Evolutionary conservation across 139 green algal genomes (phyloP), one percentile per base, ranked within the genome.

Genomic region (Ettlia oleoabundans): DNA sequence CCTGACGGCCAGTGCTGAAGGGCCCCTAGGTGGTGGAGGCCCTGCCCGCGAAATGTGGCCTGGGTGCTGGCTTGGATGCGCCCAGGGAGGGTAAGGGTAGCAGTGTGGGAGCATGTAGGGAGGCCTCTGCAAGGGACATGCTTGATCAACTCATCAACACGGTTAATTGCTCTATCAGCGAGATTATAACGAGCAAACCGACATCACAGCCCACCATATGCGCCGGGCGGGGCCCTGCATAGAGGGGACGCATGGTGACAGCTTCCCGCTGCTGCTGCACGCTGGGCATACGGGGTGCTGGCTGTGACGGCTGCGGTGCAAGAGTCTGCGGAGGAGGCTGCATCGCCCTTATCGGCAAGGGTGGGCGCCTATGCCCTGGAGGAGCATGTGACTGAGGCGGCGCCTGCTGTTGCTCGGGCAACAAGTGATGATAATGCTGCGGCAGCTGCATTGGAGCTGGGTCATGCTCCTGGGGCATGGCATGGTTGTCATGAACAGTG

Each of bases 221-320:
- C 1, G n/a, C 42, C 1, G 73, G 73, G 1, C 73, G 58, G 1
- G 75, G 75, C 0, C 37, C 75, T 15, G 75, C 75, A n/a, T 71
- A 81, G 38, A 81, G 75, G 3, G 75, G 75, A 15, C 75, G 75
- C 75, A 81, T 81, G 40, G 75, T 81, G 2, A 69, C 37, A 5
- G 53, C 53, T 28, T 80, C 73, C 0, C 51, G 73, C 53, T 80
- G 73, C 73, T 80, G 52, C 73, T 80, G 73, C 53, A 22, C 52
- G 28, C 52, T 21, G 42, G 70, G 43, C 70, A 63, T 40, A n/a
- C n/a, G n/a, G n/a, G n/a, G n/a, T n/a, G n/a, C n/a, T n/a, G n/a
- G n/a, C n/a, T 2, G 62, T 22, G 32, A 8, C 62, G 24, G 30
- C n/a, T 42, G 30, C 30, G 26, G 19, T 18, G 26, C 13, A 1